phyloP scores from a whole-genome alignment of 176 grass and related monocot genomes.

The Triticum monococcum region DNA sequence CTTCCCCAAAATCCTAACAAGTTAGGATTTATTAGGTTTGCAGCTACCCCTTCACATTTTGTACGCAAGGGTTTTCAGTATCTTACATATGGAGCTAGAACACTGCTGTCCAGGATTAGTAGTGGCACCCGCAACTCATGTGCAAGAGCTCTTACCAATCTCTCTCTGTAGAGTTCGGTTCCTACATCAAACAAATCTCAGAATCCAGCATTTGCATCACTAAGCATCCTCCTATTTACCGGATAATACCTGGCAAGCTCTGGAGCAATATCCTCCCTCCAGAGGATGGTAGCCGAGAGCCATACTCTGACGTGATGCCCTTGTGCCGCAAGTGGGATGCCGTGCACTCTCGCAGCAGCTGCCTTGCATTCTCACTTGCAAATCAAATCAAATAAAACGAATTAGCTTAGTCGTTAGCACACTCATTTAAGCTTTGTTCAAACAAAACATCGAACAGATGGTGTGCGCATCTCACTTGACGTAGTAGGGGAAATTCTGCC shows the following conservation, averaged over 20 bases:
- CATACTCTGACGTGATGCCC: constrained; percentile 56
- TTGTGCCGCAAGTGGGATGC: constrained; percentile 78
- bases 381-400: constrained; percentile 17
- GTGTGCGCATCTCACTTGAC: constrained; percentile 54
- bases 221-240: constrained; percentile 6
- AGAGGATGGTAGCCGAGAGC: constrained; percentile 68
- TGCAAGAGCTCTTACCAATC: constrained; percentile 84
- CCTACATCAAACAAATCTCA: constrained; percentile 54
- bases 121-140: constrained; percentile 77
- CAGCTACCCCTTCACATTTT: constrained; percentile 22
- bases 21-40: constrained; percentile 31
- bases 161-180: constrained; percentile 96
- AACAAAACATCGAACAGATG: constrained; percentile 38
- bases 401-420: background rate
- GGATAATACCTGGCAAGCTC: constrained; percentile 72
- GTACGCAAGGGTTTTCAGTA: constrained; percentile 15
- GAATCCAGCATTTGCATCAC: constrained; percentile 13
- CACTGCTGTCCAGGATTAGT: constrained; percentile 79
- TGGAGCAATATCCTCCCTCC: constrained; percentile 76
- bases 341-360: constrained; percentile 67
- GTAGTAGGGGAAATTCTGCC: constrained; percentile 86
- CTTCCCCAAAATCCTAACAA: constrained; percentile 70
- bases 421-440: constrained; percentile 22
- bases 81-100: constrained; percentile 87
- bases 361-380: constrained; percentile 61